These are phyloP conservation scores for Tolypocladium tropicale DNA, from an alignment of 2,329 filamentous ascomycete genomes.

Conservation along the genomic window DNA sequence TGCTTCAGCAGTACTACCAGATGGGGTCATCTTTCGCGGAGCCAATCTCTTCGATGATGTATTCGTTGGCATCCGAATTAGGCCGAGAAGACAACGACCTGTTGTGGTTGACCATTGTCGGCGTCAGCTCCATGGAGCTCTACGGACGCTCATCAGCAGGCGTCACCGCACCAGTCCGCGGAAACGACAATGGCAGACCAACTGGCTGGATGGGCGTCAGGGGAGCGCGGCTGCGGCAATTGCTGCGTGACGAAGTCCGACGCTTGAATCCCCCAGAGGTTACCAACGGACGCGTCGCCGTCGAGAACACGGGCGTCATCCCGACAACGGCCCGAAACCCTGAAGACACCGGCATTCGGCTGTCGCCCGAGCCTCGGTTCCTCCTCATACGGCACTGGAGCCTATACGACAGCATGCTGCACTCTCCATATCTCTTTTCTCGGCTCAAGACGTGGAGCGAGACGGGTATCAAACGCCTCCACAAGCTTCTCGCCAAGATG, in stretches of 20 bases:
- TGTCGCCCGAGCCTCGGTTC: slow-evolving; percentile 90
- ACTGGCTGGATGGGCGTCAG: slow-evolving; percentile 75
- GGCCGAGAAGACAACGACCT: slow-evolving; percentile 95
- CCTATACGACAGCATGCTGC: slow-evolving; percentile 95
- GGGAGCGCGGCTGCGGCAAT: slow-evolving; percentile 72
- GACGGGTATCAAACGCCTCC: slow-evolving; percentile 72
- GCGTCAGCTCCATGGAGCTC: slow-evolving; percentile 86
- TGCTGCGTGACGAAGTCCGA: slow-evolving; percentile 86
- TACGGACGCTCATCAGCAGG: slow-evolving; percentile 80
- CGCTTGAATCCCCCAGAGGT: slow-evolving; percentile 76
- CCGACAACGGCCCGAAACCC: slow-evolving; percentile 81
- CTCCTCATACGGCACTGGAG: slow-evolving; percentile 93
- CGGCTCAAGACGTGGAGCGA: slow-evolving; percentile 93
- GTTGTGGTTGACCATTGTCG: slow-evolving; percentile 89
- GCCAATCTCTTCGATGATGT: slow-evolving; percentile 87
- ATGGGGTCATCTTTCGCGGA: slow-evolving; percentile 87
- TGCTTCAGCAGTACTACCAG: slow-evolving; percentile 75
- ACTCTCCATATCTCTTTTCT: slow-evolving; percentile 89
- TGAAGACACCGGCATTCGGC: slow-evolving; percentile 81
- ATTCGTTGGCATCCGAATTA: slow-evolving; percentile 87
- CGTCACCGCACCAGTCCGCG: slow-evolving; percentile 50
- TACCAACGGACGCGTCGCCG: slow-evolving; percentile 48
- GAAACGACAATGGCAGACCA: slow-evolving; percentile 43
- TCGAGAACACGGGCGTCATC: slow-evolving; percentile 69
- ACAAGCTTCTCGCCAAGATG: slow-evolving; percentile 97